Evolutionary conservation across 768 basidiomycete genomes (phyloP).

Genomic region (Kwoniella bestiolae): DNA sequence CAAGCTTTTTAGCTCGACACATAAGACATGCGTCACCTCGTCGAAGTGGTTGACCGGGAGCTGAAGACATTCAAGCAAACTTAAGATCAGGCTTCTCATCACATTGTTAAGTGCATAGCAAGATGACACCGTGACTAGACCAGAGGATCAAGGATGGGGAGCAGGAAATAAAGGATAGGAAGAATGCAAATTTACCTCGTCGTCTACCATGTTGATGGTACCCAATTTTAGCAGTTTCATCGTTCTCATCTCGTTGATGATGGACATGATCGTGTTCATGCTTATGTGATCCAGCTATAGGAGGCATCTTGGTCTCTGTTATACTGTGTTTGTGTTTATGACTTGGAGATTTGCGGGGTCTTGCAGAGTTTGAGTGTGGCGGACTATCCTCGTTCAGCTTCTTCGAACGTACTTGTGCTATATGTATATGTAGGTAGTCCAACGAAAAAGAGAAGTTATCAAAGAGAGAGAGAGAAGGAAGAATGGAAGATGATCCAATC

Average conservation of each 20-base stretch:
- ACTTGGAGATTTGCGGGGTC: background rate
- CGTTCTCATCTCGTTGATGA: background rate
- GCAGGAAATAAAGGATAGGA: background rate
- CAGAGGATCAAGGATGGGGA: background rate
- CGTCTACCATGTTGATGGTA: background rate
- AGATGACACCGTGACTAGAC: too few relatives aligned
- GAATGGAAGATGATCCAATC: background rate
- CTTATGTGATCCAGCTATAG: background rate
- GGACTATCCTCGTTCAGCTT: background rate
- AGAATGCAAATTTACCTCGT: background rate
- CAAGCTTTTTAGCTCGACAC: conserved; percentile 49
- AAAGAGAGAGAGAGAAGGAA: too few relatives aligned
- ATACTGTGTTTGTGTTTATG: background rate
- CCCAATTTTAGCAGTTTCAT: background rate
- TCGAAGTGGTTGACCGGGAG: conserved; percentile 36
- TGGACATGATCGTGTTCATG: too few relatives aligned
- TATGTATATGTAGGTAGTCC: background rate
- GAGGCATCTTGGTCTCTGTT: conserved; percentile 2
- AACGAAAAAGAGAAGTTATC: background rate
- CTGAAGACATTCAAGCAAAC: background rate
- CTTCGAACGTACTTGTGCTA: conserved; percentile 1
- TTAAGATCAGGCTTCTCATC: background rate
- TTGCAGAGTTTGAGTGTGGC: background rate
- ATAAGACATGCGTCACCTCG: conserved; percentile 47
- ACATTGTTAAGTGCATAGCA: too few relatives aligned